Evolutionary conservation across 306 rosid genomes (phyloP), one percentile per base, ranked within the genome.

Genomic region (Cucurbita pepo): DNA sequence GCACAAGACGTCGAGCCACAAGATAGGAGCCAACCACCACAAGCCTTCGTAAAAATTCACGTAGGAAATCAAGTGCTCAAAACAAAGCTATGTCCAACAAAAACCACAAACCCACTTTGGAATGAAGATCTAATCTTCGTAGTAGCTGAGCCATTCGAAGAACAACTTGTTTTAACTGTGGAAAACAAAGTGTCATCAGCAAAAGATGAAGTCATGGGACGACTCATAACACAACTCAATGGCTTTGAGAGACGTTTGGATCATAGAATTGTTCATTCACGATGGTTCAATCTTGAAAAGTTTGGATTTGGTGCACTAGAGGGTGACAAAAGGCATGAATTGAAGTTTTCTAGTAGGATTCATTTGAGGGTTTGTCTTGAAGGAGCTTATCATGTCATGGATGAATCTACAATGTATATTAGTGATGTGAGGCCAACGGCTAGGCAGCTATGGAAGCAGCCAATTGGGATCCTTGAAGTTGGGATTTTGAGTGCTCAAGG

Each of bases 101-200:
- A 74, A 45, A 88, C 94, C 4, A 45, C 88, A 1, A 86, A 85
- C 40, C 95, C 95, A 0, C 64, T 79, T 18, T 91, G 97, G 97
- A 91, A 91, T 12, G 95, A 91, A 77, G 95, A 88, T 69, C 76
- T 91, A 44, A 76, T 91, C 52, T 91, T 91, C 38, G 97, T 88
- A n/a, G 90, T 82, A 21, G 97, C 97, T 0, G 97, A 91, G n/a
- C 97, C 95, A 0, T 91, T 91, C 19, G 97, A 91, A 65, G 97
- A 91, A 38, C 80, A 81, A 36, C 83, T 91, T n/a, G 81, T 74
- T 7, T 63, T 91, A 6, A 82, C 91, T 0, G 77, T 91, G 21
- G 95, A 88, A 54, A 87, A 88, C 72, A 83, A 82, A 78, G 77
- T 85, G 1, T 62, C 83, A 15, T 55, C 88, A 0, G 83, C 81